Conservation (phyloP, 352 stramenopile species). For the Phytophthora nicotianae region DNA sequence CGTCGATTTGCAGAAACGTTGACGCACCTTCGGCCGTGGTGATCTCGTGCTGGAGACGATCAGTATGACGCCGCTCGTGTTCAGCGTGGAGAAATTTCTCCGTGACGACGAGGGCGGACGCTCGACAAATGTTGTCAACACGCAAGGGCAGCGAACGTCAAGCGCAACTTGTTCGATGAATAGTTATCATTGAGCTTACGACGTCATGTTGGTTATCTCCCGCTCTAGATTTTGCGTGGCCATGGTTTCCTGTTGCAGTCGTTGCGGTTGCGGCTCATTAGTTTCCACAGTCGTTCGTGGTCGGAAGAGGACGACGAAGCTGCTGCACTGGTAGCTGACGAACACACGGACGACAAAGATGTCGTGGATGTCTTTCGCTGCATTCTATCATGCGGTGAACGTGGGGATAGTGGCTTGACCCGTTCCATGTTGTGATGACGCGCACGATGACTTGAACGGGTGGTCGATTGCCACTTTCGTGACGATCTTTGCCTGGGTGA, state of each 20-base stretch:
- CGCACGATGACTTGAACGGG: constrained; percentile 5
- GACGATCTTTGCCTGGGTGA: constrained; percentile 12
- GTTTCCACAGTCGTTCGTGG: constrained; percentile 66
- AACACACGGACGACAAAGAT: constrained; percentile 37
- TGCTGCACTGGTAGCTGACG: constrained; percentile 23
- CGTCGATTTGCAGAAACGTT: no score
- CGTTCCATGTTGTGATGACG: constrained; percentile 13
- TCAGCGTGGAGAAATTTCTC: no score
- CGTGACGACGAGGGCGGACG: no score
- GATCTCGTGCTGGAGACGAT: no score
- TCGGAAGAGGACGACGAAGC: constrained; percentile 43
- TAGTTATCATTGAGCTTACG: constrained; percentile 3
- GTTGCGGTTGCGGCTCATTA: constrained; percentile 81
- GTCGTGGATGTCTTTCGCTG: constrained; percentile 41
- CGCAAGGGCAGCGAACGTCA: no score
- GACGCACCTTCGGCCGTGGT: no score
- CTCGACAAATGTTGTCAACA: no score
- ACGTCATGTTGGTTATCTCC: constrained; percentile 73
- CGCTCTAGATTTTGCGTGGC: constrained; percentile 72
- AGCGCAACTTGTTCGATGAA: no score
- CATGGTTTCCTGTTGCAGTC: constrained; percentile 74
- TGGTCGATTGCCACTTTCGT: constrained; percentile 17
- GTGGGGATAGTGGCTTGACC: constrained; percentile 2
- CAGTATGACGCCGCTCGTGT: no score
- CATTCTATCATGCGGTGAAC: constrained; percentile 12